Evolutionary conservation across 495 filamentous ascomycete genomes (phyloP), one percentile per base, ranked within the genome.

Genomic region (Aspergillus wentii): DNA sequence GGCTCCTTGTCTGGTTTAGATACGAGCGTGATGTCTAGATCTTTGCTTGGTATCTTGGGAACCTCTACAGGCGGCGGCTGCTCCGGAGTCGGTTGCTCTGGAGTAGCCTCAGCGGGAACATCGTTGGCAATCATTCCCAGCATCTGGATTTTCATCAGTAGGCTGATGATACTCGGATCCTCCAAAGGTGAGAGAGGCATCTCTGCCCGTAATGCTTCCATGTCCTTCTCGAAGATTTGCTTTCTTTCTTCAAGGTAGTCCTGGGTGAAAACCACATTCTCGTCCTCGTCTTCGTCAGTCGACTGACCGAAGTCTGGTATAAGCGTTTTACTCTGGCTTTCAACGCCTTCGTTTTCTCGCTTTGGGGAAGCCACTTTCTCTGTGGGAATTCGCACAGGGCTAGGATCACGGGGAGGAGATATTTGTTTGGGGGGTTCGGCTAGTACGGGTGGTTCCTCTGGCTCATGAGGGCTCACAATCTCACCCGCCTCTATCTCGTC

Each of bases 241-340:
- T 72, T 70, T 14, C 68, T 57, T 39, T 69, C 63, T n/a, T 71
- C 63, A 6, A 74, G 49, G 41, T 75, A 71, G 22, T 73, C 69
- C 15, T 75, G 64, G 6, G 64, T 72, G 16, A 76, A 68, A 13
- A 66, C 52, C 3, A 53, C 48, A 33, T 66, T 66, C 14, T 70
- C 66, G 26, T 69, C 65, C n/a, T 70, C 64, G 31, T 71, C 67
- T 41, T 69, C 66, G 10, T 71, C 66, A 33, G 57, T 66, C 7
- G 56, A 59, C 17, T 44, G 47, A 17, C 33, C 46, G 30, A 69
- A 64, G 23, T 58, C 60, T 1, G 59, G 64, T 27, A 63, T 59
- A 6, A 56, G 26, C 8, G 48, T 25, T 18, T 29, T 13, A 4
- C 10, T 13, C 26, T 4, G 4, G 10, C 3, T 5, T 29, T 5